A percentile compares a stretch with the other conserved stretches of the same genome.
Conservation (phyloP, 257 asterid genomes). For the Ilex asprella region DNA sequence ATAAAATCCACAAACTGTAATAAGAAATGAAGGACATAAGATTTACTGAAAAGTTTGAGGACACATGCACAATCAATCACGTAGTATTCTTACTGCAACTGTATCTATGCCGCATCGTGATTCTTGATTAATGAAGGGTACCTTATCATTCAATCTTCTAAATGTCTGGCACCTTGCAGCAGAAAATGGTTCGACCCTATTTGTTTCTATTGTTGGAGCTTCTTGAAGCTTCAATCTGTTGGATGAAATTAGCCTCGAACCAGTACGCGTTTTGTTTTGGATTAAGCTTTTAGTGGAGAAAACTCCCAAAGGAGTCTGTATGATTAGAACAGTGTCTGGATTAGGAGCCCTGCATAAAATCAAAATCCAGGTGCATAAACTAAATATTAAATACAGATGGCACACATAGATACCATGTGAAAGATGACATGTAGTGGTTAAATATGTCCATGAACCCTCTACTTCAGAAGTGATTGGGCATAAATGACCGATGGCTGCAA, state of each 20-base stretch:
- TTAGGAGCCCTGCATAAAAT: conserved; percentile 62
- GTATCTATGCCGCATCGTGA: too few species aligned
- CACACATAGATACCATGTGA: neutral
- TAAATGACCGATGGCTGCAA: neutral
- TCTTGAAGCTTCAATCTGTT: conserved; percentile 67
- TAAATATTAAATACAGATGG: neutral
- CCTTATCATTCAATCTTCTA: neutral
- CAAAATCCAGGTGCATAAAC: neutral
- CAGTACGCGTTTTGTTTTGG: conserved; percentile 59
- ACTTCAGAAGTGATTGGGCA: neutral
- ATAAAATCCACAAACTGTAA: too few species aligned
- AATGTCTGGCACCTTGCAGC: conserved; percentile 62
- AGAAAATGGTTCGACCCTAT: conserved; percentile 69
- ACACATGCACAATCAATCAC: too few species aligned
- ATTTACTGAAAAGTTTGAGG: too few species aligned
- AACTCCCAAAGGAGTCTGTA: conserved; percentile 84
- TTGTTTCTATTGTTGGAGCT: conserved; percentile 44
- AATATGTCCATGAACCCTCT: too few species aligned
- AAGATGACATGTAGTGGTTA: too few species aligned
- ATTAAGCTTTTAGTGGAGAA: conserved; percentile 72
- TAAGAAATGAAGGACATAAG: too few species aligned
- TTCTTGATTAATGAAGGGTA: neutral
- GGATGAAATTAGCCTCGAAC: conserved; percentile 81
- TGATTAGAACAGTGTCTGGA: conserved; percentile 85
- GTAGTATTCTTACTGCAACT: too few species aligned